Evolutionary conservation across 2,329 filamentous ascomycete genomes (phyloP).

Genomic region (Chaetomium strumarium): DNA sequence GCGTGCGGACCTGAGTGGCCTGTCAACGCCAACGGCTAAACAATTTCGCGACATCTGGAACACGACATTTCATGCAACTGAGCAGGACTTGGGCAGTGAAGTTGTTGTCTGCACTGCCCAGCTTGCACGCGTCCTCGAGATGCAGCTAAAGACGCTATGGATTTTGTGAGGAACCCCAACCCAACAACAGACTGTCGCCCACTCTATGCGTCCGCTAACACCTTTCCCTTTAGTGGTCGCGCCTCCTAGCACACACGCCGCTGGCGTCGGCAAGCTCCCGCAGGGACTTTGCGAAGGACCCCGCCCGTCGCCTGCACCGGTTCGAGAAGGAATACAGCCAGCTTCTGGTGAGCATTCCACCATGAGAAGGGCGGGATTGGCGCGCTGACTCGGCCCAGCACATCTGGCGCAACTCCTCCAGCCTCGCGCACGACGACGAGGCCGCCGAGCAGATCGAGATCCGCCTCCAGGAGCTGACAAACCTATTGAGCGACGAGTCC

Average conservation of each 20-base stretch:
- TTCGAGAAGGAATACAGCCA: conserved; percentile 62
- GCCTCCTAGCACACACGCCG: conserved; percentile 57
- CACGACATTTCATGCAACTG: conserved; percentile 28
- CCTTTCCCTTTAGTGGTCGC: conserved; percentile 50
- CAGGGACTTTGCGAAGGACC: conserved; percentile 57
- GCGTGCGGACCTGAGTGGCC: not conserved
- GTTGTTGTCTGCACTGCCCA: conserved; percentile 8
- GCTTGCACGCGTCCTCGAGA: conserved; percentile 31
- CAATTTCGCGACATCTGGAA: conserved; percentile 31
- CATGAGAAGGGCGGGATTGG: not conserved
- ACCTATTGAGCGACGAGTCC: conserved; percentile 81
- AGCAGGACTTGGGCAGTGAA: conserved; percentile 11
- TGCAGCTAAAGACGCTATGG: conserved; percentile 47
- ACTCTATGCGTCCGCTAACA: not conserved
- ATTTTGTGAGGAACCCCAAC: conserved; percentile 41
- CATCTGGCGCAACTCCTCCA: conserved; percentile 57
- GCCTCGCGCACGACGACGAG: conserved; percentile 54
- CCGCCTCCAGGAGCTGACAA: conserved; percentile 57
- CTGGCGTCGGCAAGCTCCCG: conserved; percentile 50
- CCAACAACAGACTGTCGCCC: not conserved
- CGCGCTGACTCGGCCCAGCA: conserved; percentile 33
- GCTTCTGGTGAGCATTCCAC: conserved; percentile 44
- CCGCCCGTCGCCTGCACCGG: conserved; percentile 56
- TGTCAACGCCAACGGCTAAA: conserved; percentile 17
- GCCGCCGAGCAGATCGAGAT: conserved; percentile 58